phyloP scores from a whole-genome alignment of 768 basidiomycete genomes.

The Panaeolus papilionaceus region DNA sequence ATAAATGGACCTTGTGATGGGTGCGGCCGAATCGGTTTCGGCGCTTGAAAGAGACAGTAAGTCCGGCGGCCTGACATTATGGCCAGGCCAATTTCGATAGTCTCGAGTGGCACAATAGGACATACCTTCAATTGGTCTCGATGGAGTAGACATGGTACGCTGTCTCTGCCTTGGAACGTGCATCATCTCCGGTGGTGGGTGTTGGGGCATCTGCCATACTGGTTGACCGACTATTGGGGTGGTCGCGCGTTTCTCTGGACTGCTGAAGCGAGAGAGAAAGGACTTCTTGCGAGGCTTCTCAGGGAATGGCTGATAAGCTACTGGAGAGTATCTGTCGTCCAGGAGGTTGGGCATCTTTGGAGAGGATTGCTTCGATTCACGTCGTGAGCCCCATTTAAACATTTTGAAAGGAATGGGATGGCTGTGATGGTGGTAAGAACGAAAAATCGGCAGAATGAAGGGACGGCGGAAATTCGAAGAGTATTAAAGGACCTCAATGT shows the following conservation, averaged over 20 bases:
- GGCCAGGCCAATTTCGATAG: conserved; percentile 17
- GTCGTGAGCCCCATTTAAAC: conserved; percentile 40
- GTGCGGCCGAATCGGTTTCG: conserved; percentile 35
- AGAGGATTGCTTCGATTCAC: conserved; percentile 23
- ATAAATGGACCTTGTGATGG: conserved; percentile 35
- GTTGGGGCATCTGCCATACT: conserved; percentile 18
- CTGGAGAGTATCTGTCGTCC: conserved; percentile 31
- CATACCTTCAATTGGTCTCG: conserved; percentile 31
- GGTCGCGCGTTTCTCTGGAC: conserved; percentile 30
- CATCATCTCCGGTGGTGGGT: conserved; percentile 14
- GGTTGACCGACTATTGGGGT: conserved; percentile 26
- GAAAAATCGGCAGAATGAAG: conserved; percentile 29
- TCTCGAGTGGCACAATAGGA: conserved; percentile 12
- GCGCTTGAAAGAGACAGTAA: conserved; percentile 28
- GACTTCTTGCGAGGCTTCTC: conserved; percentile 31
- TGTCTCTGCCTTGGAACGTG: conserved; percentile 20
- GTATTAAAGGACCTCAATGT: conserved; percentile 34
- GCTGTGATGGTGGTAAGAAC: conserved; percentile 26
- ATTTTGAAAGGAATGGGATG: conserved; percentile 31
- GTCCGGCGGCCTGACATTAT: conserved; percentile 16
- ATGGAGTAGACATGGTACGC: conserved; percentile 29
- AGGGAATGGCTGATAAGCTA: conserved; percentile 26
- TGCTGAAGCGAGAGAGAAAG: conserved; percentile 25
- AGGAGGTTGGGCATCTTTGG: conserved; percentile 41
- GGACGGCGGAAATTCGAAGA: conserved; percentile 25